Percentiles rank a stretch among this genome's conserved stretches.
Conservation (phyloP, 140 eudicot species). For the Oenanthe javanica region DNA sequence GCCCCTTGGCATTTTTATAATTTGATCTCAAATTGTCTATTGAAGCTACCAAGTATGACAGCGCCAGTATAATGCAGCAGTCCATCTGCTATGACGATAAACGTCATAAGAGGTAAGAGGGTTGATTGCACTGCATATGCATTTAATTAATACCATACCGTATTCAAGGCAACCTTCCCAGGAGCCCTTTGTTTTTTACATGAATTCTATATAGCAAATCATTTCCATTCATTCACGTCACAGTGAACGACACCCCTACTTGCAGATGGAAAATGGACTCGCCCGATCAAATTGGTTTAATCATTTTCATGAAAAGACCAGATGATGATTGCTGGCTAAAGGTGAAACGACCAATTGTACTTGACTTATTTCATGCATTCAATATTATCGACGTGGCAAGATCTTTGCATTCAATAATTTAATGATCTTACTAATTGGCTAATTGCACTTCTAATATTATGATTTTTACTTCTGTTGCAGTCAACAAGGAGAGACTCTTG, state of each 20-base stretch:
- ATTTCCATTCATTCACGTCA: too few species aligned
- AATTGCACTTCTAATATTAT: too few species aligned
- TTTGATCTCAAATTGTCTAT: neutral
- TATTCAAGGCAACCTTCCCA: slow-evolving; percentile 54
- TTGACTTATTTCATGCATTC: neutral
- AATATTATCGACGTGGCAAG: too few species aligned
- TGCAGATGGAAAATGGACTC: too few species aligned
- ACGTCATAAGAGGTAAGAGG: slow-evolving; percentile 50
- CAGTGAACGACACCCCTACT: too few species aligned
- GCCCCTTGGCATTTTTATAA: too few species aligned
- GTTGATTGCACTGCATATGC: slow-evolving; percentile 29
- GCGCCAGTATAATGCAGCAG: slow-evolving; percentile 64
- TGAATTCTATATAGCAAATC: slow-evolving; percentile 20
- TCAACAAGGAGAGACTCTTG: too few species aligned
- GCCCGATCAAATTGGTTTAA: slow-evolving; percentile 32
- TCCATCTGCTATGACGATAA: slow-evolving; percentile 61
- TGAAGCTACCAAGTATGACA: slow-evolving; percentile 39
- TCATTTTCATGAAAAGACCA: slow-evolving; percentile 50
- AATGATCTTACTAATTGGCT: too few species aligned
- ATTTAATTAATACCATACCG: slow-evolving; percentile 50
- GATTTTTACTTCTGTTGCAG: too few species aligned
- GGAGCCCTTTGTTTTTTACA: slow-evolving; percentile 50
- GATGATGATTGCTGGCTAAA: slow-evolving; percentile 56
- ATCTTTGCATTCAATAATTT: too few species aligned
- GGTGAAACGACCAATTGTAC: slow-evolving; percentile 24